These are phyloP conservation scores for Euryodendron excelsum DNA, from an alignment of 148 eudicot species.

Conservation along the genomic window DNA sequence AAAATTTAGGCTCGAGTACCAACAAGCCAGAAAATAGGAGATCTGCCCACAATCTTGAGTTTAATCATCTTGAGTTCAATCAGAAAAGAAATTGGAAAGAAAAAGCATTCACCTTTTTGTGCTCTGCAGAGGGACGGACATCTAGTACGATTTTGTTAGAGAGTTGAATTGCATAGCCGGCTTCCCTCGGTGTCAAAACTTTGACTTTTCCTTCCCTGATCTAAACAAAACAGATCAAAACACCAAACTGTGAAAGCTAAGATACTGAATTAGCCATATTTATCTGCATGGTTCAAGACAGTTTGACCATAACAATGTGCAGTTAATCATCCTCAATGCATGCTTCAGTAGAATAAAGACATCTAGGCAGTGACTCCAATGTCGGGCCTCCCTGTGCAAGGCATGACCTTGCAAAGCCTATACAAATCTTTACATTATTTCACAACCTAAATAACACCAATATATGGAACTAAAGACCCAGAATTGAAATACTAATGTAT, in stretches of 20 bases:
- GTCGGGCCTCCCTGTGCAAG: background rate
- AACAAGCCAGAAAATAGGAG: background rate
- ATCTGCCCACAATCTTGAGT: background rate
- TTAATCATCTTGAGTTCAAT: background rate
- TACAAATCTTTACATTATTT: background rate
- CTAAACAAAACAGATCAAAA: conserved; percentile 45
- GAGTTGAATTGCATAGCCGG: conserved; percentile 94
- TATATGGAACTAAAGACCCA: background rate
- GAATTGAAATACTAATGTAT: background rate
- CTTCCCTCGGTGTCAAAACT: conserved; percentile 79
- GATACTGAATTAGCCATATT: background rate
- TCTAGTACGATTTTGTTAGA: conserved; percentile 75
- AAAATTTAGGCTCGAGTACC: background rate
- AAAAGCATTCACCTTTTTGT: conserved; percentile 53
- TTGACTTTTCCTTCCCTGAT: conserved; percentile 86
- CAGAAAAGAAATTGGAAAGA: background rate
- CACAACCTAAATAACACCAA: background rate
- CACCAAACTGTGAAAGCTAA: background rate
- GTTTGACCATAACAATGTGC: background rate
- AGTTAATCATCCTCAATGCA: background rate
- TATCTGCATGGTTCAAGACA: background rate
- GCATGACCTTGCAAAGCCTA: background rate
- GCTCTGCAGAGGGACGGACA: conserved; percentile 85
- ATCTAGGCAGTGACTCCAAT: background rate
- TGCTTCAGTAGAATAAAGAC: background rate